Base-by-base conservation (phyloP, 805 yeast genomes). In the Zygosaccharomyces pseudorouxii region DNA sequence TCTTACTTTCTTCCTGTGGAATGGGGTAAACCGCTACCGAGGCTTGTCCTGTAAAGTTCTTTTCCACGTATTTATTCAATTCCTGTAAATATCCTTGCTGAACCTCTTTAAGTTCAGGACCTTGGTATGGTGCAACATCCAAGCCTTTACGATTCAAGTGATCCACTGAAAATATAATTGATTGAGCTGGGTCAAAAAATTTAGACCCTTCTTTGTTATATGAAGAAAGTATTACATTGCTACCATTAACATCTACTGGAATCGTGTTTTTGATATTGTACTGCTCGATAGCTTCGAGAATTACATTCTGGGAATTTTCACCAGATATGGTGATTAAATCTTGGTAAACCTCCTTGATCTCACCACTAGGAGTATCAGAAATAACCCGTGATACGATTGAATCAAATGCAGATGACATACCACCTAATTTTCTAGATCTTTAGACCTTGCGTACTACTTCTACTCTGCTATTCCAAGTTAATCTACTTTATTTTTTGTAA, bases 31-130 rank as follows among this genome's bases (percentile, higher is more conserved):
- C 74, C 5, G 75, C 79, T 42, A 65, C 58, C 0, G 75, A 70
- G 7, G 61, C 55, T 23, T 81, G 72, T 4, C 83, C 78, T 1
- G 92, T 88, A 62, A 76, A 92, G 58, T 86, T 88, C 46, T 78
- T 81, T 3, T 68, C 62, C 1, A 84, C 79, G 62, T 90, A 90
- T 1, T 50, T 48, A 3, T 44, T 43, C n/a, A 70, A 52, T 7
- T 59, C 56, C 1, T 51, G 52, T 20, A 58, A 45, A 1, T 57
- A 35, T 7, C 55, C 42, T 14, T 45, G 35, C 14, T 60, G 63
- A 5, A 41, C 56, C 6, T 53, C 55, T 19, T 40, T 52, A 39
- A 58, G 51, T 7, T 46, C 55, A 39, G 54, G 52, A 7, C 55
- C 54, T 9, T 57, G 65, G 45, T 63, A 69, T 1, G 67, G 57